Conservation (phyloP, 1,139 yeast species). For the Yamadazyma jaroonii region DNA sequence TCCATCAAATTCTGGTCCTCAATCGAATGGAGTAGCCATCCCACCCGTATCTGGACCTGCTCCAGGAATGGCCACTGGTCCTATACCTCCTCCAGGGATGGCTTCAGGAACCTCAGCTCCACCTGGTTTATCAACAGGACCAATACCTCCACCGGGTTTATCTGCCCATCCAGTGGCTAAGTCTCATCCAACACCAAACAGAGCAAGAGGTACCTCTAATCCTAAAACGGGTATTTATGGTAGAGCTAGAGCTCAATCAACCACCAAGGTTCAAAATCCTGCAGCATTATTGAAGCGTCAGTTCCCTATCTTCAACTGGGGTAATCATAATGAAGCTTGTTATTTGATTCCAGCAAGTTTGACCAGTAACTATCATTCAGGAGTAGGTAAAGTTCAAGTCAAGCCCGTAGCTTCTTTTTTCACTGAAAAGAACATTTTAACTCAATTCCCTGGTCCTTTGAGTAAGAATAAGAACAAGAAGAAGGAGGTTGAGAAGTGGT, state of each 20-base stretch:
- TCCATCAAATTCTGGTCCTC: too few relatives aligned
- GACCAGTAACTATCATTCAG: constrained; percentile 10
- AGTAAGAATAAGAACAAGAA: constrained; percentile 52
- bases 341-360: constrained; percentile 26
- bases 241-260: constrained; percentile 20
- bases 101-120: too few relatives aligned
- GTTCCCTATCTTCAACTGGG: constrained; percentile 79
- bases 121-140: too few relatives aligned
- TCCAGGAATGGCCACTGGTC: too few relatives aligned
- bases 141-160: background rate
- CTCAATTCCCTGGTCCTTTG: constrained; percentile 63
- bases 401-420: constrained; percentile 18
- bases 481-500: constrained; percentile 68
- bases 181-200: constrained; percentile 4
- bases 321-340: constrained; percentile 36
- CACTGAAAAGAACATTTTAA: constrained; percentile 18
- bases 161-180: constrained; percentile 3
- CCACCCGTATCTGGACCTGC: too few relatives aligned
- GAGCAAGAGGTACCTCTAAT: constrained; percentile 30
- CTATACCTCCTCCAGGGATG: too few relatives aligned
- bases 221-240: constrained; percentile 26
- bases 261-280: constrained; percentile 31
- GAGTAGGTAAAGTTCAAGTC: constrained; percentile 17
- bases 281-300: constrained; percentile 50
- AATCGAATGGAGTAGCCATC: too few relatives aligned